Conservation (phyloP, 495 filamentous ascomycete species). For the Penicillium paradoxum region DNA sequence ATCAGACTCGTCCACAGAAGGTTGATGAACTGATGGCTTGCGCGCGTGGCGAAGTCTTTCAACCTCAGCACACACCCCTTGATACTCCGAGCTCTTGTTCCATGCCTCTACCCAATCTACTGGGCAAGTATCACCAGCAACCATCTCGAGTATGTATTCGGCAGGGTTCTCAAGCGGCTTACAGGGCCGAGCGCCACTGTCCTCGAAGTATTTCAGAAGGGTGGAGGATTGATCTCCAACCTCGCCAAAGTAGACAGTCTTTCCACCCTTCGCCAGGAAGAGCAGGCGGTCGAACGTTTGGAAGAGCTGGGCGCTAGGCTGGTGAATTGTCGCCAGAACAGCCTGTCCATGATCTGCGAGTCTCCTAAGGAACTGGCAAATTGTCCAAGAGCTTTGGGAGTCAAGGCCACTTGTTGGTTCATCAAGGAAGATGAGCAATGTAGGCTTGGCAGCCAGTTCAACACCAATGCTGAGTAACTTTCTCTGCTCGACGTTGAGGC, state of each 20-base stretch:
- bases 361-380: conserved; percentile 63
- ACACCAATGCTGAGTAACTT: conserved; percentile 86
- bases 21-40: too few relatives aligned
- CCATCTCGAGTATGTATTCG: conserved; percentile 81
- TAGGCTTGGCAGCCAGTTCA: conserved; percentile 81
- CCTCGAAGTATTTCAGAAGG: conserved; percentile 69
- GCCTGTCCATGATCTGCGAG: conserved; percentile 73
- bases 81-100: neutral
- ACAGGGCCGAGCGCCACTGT: neutral
- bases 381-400: conserved; percentile 80
- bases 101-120: neutral
- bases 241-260: conserved; percentile 69
- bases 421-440: conserved; percentile 79
- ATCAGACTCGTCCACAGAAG: neutral
- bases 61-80: neutral
- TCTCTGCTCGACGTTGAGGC: conserved; percentile 80
- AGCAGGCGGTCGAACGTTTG: conserved; percentile 77
- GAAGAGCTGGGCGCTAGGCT: conserved; percentile 79
- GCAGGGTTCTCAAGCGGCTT: conserved; percentile 58
- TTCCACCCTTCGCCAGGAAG: conserved; percentile 66
- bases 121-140: conserved; percentile 27
- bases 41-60: too few relatives aligned
- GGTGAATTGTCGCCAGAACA: conserved; percentile 82
- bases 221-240: conserved; percentile 68
- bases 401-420: conserved; percentile 84